Evolutionary conservation across 108 stramenopile species (phyloP), one percentile per base, ranked within the genome.

Genomic region (Stephanodiscus triporus): DNA sequence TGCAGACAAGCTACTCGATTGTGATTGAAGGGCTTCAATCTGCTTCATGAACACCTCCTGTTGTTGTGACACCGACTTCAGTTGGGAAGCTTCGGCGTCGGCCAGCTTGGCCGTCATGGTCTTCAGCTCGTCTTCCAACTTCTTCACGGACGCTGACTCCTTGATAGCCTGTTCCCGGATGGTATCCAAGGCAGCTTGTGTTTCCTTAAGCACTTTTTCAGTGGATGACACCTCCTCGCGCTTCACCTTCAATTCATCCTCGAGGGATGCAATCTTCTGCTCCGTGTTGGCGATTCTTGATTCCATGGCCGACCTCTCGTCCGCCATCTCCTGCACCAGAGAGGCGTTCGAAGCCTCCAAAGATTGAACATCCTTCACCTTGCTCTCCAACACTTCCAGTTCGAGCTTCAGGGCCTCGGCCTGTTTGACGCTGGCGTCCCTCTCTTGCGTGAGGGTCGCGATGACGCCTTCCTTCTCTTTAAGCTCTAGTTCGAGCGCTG

Each of bases 171-270:
- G 68, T 7, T 4, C 55, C 22, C 65, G 36, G 2, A 58, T 34
- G 22, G n/a, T 32, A 22, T 47, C 60, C 63, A 81, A 59, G 48
- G 65, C 70, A 40, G 63, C 47, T 38, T 34, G 66, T 5, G 80
- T 56, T 60, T 81, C 73, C 11, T 73, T 53, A 23, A 81, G 63
- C 0, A 63, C 73, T 45, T 69, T 70, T 30, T 68, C 51, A 0
- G 80, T 70, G 11, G 73, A 49, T 2, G 68, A n/a, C 30, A 53
- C 68, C 56, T 59, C 40, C 2, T 81, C 56, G 22, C 48, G 72
- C 54, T 65, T 74, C 17, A 10, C 59, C n/a, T 49, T 47, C 68
- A 81, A 43, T 19, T 74, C 80, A 14, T 64, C 38, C 43, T 81
- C 68, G 23, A 81, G 60, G 5, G 60, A 24, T 1, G 55, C 26